Base-by-base conservation (phyloP, 192 early-diverging fungal genomes). In the Backusella macrospora region DNA sequence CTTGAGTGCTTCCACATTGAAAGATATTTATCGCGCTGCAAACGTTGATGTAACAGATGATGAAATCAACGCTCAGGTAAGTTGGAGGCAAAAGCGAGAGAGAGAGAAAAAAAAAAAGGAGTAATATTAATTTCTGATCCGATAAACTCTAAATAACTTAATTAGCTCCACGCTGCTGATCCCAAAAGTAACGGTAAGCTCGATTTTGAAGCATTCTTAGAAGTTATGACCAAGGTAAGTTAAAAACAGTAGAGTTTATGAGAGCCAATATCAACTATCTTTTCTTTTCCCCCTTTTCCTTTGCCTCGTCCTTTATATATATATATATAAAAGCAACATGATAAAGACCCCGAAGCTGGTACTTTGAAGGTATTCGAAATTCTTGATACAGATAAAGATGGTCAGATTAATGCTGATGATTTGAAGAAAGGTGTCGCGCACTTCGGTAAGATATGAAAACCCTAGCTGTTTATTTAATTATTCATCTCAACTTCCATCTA, bases 321-420 rank as follows among this genome's bases (percentile, higher is more conserved):
- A n/a, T 26, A 46, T 63, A 62, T 43, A 15, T 34, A n/a, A 45
- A 38, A 78, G 77, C 77, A 78, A 78, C 59, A 70, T 52, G 72
- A 78, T 63, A 49, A 44, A 23, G 39, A 76, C 16, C 52, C 70
- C 52, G 78, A 80, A 76, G 78, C 69, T 73, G 73, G 78, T 43
- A 48, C 52, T 23, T 45, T 43, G 16, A 72, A 80, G 47, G 66
- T 80, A 3, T 80, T 80, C 44, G 39, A 62, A 16, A 48, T 63
- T 4, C 48, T 80, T 37, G 78, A 80, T 62, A 70, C 65, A 47
- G 74, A 80, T 43, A 72, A 76, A 0, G 78, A 80, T 49, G 78
- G 78, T 40, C 66, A 76, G 42, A 42, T 80, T 7, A 55, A 47
- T 29, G 65, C 40, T 29, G 70, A 80, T n/a, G 78, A 80, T 34